Percentiles rank a stretch among this genome's conserved stretches.
phyloP scores from a whole-genome alignment of 2,329 filamentous ascomycete species.

The Fusarium longipes region DNA sequence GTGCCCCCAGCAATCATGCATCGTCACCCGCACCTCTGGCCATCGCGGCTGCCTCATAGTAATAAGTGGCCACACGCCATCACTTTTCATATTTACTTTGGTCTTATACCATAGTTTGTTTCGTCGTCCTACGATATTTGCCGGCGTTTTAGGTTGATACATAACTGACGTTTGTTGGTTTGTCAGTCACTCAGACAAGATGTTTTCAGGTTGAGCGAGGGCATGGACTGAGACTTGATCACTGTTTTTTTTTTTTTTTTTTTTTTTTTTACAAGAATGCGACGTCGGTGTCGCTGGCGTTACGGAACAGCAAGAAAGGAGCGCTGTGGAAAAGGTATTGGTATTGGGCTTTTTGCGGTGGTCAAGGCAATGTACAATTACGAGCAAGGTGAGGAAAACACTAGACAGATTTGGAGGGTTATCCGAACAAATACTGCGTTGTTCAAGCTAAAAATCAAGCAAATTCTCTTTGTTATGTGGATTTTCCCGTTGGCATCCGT shows the following conservation, averaged over 20 bases:
- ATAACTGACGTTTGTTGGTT: conserved; percentile 28
- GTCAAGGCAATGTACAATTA: conserved; percentile 30
- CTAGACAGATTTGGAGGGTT: conserved; percentile 24
- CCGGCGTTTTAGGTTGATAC: conserved; percentile 35
- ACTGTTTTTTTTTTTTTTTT: conserved; percentile 7
- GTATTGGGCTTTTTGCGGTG: conserved; percentile 16
- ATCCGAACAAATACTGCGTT: conserved; percentile 11
- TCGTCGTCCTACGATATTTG: conserved; percentile 27
- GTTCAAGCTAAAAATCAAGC: neutral
- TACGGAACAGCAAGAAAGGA: conserved; percentile 37
- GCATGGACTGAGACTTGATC: conserved; percentile 21
- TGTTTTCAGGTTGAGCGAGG: conserved; percentile 24
- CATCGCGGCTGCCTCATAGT: conserved; percentile 59
- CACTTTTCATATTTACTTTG: conserved; percentile 1
- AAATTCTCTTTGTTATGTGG: neutral
- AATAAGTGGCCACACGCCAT: neutral
- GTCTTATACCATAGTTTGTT: conserved; percentile 23
- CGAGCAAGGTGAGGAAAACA: conserved; percentile 13
- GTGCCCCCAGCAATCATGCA: conserved; percentile 61
- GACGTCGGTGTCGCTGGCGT: conserved; percentile 48
- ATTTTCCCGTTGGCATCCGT: neutral
- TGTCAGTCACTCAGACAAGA: conserved; percentile 12
- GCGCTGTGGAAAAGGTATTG: conserved; percentile 37
- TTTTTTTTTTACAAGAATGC: conserved; percentile 29
- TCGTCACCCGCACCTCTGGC: conserved; percentile 64